Conservation (phyloP, 108 stramenopile genomes). For the Cafeteria roenbergensis region DNA sequence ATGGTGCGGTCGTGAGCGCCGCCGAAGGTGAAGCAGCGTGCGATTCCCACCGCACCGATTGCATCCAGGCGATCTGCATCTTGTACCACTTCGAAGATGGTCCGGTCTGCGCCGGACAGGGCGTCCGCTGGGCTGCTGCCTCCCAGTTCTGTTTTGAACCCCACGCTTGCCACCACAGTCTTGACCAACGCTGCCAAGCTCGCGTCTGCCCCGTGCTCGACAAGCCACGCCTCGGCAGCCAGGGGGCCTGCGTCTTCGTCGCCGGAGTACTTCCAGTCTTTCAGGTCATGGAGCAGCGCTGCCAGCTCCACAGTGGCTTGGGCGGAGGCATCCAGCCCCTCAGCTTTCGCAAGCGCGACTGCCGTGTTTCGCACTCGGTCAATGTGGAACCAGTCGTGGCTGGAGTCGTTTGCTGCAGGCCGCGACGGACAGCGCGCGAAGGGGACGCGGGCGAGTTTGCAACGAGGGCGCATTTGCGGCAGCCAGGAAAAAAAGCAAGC, state of each 20-base stretch:
- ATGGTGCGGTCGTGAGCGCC: conserved; percentile 8
- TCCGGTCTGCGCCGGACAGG: conserved; percentile 8
- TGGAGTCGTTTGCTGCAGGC: conserved; percentile 1
- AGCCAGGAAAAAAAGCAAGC: too few relatives aligned
- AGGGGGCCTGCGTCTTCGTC: background rate
- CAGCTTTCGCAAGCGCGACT: conserved; percentile 3
- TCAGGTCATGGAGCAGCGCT: conserved; percentile 18
- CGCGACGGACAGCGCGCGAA: too few relatives aligned
- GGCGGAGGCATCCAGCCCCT: background rate
- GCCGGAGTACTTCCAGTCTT: conserved; percentile 19
- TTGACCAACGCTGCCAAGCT: background rate
- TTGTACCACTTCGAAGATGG: conserved; percentile 6
- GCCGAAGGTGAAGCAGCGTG: conserved; percentile 21
- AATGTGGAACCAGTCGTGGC: conserved; percentile 14
- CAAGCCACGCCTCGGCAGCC: background rate
- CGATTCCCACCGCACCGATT: conserved; percentile 22
- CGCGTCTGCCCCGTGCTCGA: background rate
- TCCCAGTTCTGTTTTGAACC: background rate
- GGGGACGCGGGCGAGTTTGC: too few relatives aligned
- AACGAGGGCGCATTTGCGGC: too few relatives aligned
- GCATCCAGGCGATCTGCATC: conserved; percentile 25
- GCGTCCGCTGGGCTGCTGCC: background rate
- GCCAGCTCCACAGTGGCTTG: conserved; percentile 5
- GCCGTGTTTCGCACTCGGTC: conserved; percentile 19
- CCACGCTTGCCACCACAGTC: background rate